phyloP scores from a whole-genome alignment of 805 yeast genomes.

The Sugiyamaella boreocaroliniensis region DNA sequence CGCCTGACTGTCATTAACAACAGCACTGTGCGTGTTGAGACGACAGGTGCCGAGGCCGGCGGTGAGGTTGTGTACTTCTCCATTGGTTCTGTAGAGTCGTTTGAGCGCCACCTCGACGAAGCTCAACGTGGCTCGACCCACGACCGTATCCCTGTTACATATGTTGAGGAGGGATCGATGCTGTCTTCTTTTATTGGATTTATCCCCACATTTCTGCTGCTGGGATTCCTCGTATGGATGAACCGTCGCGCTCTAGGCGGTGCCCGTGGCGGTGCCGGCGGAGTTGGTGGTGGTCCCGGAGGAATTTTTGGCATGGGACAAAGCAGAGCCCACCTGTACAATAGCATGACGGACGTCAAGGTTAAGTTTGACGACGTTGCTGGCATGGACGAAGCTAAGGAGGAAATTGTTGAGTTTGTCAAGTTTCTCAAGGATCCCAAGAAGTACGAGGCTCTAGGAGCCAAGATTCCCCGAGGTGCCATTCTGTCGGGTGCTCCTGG shows the following conservation, averaged over 20 bases:
- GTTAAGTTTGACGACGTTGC: conserved; percentile 86
- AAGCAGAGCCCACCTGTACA: conserved; percentile 71
- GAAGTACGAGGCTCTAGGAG: conserved; percentile 82
- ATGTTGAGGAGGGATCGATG: conserved; percentile 61
- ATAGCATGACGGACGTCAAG: conserved; percentile 76
- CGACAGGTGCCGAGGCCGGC: conserved; percentile 45
- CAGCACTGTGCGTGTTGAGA: conserved; percentile 43
- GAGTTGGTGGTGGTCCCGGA: conserved; percentile 50
- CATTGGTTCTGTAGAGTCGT: conserved; percentile 78
- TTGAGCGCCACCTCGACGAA: conserved; percentile 74
- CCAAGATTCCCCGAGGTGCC: conserved; percentile 94
- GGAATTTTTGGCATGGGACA: conserved; percentile 75
- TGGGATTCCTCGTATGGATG: conserved; percentile 72
- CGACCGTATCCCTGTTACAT: conserved; percentile 72
- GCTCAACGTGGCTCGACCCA: conserved; percentile 63
- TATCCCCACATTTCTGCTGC: conserved; percentile 70
- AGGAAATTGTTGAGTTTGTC: conserved; percentile 93
- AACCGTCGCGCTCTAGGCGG: conserved; percentile 44
- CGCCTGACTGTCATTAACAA: conserved; percentile 68
- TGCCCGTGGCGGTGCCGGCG: conserved; percentile 35
- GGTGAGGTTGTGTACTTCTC: conserved; percentile 58
- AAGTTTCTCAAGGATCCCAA: conserved; percentile 77
- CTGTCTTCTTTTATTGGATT: conserved; percentile 60
- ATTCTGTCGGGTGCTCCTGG: conserved; percentile 94
- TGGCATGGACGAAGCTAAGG: conserved; percentile 91